Evolutionary conservation across 2,329 filamentous ascomycete genomes (phyloP), one percentile per base, ranked within the genome.

Genomic region (Verticillium nonalfalfae): DNA sequence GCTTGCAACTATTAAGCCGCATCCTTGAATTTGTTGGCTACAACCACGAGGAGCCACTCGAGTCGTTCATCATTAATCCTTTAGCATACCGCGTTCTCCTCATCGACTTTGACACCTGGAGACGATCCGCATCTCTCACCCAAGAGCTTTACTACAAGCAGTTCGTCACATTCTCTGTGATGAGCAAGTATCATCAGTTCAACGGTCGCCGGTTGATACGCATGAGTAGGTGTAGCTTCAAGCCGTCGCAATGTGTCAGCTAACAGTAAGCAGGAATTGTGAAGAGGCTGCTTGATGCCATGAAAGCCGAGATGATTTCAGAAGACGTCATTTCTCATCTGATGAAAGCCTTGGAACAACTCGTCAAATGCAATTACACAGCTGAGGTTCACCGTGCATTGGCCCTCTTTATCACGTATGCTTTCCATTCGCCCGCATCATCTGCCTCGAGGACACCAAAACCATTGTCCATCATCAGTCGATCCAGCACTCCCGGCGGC

Each of bases 51-150:
- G 82, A 87, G 38, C 91, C 93, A 0, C 86, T 92, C 62, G 89
- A 94, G 62, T 97, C 94, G 1, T 91, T 97, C 68, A 96, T 99
- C 71, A 90, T 96, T 67, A 99, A 99, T 68, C 94, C 95, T 0
- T 82, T 99, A 64, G 95, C 94, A 4, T 99, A 98, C 74, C 88
- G 95, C 56, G 89, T 97, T 38, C 80, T 99, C 18, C 81, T 99
- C 34, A 91, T 98, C 60, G 95, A 99, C 74, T 86, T 96, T 66
- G 94, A 97, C 69, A 90, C 94, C 21, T 99, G 95, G 95, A 86
- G 94, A 66, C 88, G 86, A 74, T 90, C 90, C 26, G 88, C 90
- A 38, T 72, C 86, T 5, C 82, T 87, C 18, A 91, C 93, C 0
- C 92, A 97, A 70, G 88, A 90, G 68, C 80, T 97, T 31, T 99